Percentiles rank a stretch among this genome's conserved stretches.
Evolutionary conservation across 2,329 filamentous ascomycete species (phyloP).

Genomic region (Dichotomopilus funicola): DNA sequence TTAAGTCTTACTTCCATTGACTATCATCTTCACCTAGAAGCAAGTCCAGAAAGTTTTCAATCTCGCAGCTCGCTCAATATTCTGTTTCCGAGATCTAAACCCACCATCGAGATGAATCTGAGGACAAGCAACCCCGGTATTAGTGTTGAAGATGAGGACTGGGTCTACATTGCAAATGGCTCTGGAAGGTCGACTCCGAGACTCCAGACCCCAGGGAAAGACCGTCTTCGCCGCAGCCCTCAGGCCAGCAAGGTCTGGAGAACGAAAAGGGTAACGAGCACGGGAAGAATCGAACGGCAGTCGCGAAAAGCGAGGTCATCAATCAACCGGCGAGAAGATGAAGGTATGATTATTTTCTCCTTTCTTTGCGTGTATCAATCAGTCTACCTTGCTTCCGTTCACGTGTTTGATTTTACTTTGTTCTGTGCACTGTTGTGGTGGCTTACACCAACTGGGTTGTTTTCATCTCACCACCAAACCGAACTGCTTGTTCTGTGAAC

Average conservation of each 20-base stretch:
- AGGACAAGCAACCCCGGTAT: not conserved
- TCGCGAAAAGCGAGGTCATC: not conserved
- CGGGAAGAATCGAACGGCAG: constrained; percentile 2
- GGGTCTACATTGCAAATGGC: not conserved
- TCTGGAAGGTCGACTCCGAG: not conserved
- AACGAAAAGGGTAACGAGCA: not conserved
- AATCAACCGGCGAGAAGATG: constrained; percentile 5
- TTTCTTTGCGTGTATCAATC: not conserved
- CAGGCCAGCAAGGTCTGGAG: not conserved
- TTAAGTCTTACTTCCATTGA: too few species aligned
- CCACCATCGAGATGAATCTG: not conserved
- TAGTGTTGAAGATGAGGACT: not conserved
- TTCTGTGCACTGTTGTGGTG: not conserved
- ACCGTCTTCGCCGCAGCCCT: not conserved
- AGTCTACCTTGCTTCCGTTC: not conserved
- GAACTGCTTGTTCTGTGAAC: not conserved
- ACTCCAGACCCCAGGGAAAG: not conserved
- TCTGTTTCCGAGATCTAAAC: too few species aligned
- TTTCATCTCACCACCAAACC: constrained; percentile 5
- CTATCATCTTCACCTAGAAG: too few species aligned
- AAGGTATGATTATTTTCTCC: not conserved
- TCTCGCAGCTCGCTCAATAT: too few species aligned
- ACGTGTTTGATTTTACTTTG: not conserved
- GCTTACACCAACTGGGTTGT: not conserved
- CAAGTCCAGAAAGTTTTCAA: too few species aligned